Evolutionary conservation across 2,329 filamentous ascomycete genomes (phyloP), one percentile per base, ranked within the genome.

Genomic region (Cadophora luteo-olivacea): DNA sequence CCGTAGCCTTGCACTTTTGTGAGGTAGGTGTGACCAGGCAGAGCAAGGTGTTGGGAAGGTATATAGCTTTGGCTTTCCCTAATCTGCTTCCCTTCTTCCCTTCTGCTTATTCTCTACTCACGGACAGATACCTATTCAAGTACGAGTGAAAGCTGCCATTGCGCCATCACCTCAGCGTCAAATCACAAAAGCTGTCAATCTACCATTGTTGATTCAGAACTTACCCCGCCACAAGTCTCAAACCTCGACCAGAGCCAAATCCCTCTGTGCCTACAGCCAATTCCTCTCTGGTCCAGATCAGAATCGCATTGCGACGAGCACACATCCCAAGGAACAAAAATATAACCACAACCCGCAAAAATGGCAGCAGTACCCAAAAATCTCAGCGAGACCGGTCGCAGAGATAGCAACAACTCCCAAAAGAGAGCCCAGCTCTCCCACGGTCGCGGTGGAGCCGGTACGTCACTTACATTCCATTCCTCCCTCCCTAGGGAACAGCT

Each of bases 361-460:
- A 77, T 75, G 70, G 72, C 75, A 29, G 75, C 75, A 32, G 29
- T 75, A 24, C 69, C 72, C 36, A 52, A 70, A 25, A 41, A 66
- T 24, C 41, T 76, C 65, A 54, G 52, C 16, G 67, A 74, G 11
- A 62, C 66, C 36, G 70, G 60, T 33, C 69, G 72, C 61, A 70
- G 71, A 29, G 66, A 66, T 60, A 71, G 72, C 48, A 72, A 72
- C n/a, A 72, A 68, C 25, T 70, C 72, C 3, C 68, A 65, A 11
- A 67, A 67, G n/a, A 55, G 70, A 51, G 60, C 62, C 22, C 48
- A 25, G 14, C 55, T 75, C 4, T 92, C 91, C 51, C 89, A 92
- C 76, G 92, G 92, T 75, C 91, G 92, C 71, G 92, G 92, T 77
- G 92, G 92, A 77, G 92, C 92, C 71, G 91, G 84, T 86, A 79